A percentile compares a stretch with the other conserved stretches of the same genome.
These are phyloP conservation scores for Peronosclerospora sorghi DNA, from an alignment of 352 stramenopile species.

Conservation along the genomic window DNA sequence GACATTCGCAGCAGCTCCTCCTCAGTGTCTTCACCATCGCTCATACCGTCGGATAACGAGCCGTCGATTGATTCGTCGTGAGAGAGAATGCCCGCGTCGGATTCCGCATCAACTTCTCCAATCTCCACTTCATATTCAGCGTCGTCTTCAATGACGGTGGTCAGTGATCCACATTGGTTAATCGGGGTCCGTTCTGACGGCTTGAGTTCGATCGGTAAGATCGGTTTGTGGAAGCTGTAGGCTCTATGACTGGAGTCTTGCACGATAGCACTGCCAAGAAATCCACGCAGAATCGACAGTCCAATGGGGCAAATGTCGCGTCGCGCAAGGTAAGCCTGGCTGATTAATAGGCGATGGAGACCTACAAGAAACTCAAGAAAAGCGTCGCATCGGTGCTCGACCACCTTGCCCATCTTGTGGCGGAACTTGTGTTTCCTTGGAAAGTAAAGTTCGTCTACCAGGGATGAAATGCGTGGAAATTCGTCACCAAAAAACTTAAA, in stretches of 20 bases:
- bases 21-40: slow-evolving; percentile 29
- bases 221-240: slow-evolving; percentile 44
- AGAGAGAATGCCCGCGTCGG: slow-evolving; percentile 20
- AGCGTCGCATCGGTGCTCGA: slow-evolving; percentile 48
- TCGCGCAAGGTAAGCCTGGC: slow-evolving; percentile 39
- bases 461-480: slow-evolving; percentile 33
- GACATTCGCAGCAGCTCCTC: slow-evolving; percentile 25
- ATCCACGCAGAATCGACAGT: slow-evolving; percentile 54
- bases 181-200: slow-evolving; percentile 35
- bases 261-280: slow-evolving; percentile 49
- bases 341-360: slow-evolving; percentile 52
- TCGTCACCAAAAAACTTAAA: slow-evolving; percentile 44
- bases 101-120: slow-evolving; percentile 24
- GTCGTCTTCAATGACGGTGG: slow-evolving; percentile 51
- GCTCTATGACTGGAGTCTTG: slow-evolving; percentile 40
- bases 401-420: slow-evolving; percentile 33
- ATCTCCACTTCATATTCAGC: slow-evolving; percentile 28
- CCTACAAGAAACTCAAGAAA: slow-evolving; percentile 60
- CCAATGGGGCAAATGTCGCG: slow-evolving; percentile 50
- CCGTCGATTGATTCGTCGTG: slow-evolving; percentile 31
- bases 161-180: slow-evolving; percentile 47
- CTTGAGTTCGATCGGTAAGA: slow-evolving; percentile 35
- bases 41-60: slow-evolving; percentile 28
- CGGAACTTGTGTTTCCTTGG: slow-evolving; percentile 58
- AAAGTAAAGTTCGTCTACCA: slow-evolving; percentile 52